Evolutionary conservation across 805 yeast species (phyloP), one percentile per base, ranked within the genome.

Genomic region (Torulaspora microellipsoides): DNA sequence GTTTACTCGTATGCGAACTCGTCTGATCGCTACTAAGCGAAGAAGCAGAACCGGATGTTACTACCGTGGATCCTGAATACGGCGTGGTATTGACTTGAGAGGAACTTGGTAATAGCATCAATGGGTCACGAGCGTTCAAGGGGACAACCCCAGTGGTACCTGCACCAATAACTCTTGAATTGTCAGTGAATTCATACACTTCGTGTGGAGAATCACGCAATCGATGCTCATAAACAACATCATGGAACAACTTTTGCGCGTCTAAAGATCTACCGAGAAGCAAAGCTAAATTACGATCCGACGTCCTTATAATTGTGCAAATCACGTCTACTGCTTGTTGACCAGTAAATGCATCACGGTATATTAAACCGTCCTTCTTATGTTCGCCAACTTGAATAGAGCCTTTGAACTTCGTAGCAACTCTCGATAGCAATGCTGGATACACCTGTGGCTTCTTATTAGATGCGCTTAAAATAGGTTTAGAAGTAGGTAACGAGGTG

Each of bases 331-430:
- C 95, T 0, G 98, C 96, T 65, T 87, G 93, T 15, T 86, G 73
- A 28, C 99, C 99, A 0, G 96, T 84, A 59, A 93, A 93, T 0
- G 97, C 83, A 59, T 90, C 95, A 60, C 95, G 84, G 65, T 89
- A 91, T 49, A 88, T 84, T 53, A 90, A 74, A 13, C 96, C 96
- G 67, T 90, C 91, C 60, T 91, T 93, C 60, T 83, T 84, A 51
- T 86, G 80, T 47, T 88, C 87, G 2, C 89, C 85, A 11, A 85
- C 61, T 15, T 77, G 77, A 27, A 89, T 75, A 15, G 80, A 69
- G 47, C 83, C 86, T 51, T 80, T 78, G 64, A 91, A 88, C 17
- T 79, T 75, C 15, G 73, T 76, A 0, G 97, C 95, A 13, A 93
- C 98, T 38, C 80, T 73, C 4, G 96, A 87, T 14, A 93, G 68